Conservation (phyloP, 768 basidiomycete species). For the Pholiota molesta region DNA sequence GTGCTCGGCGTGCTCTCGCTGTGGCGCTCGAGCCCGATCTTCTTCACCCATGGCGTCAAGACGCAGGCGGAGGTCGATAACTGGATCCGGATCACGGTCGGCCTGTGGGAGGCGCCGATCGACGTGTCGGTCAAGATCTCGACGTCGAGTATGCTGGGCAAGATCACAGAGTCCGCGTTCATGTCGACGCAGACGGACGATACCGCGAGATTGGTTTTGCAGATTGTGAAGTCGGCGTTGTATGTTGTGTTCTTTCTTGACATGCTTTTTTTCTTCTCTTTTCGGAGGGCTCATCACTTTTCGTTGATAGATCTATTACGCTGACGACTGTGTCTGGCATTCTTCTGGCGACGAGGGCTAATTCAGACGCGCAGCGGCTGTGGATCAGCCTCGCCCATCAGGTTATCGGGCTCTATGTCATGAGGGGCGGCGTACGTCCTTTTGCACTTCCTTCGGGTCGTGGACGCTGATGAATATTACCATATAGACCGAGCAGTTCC, state of each 20-base stretch:
- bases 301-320: slow-evolving; percentile 38
- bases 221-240: slow-evolving; percentile 52
- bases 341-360: slow-evolving; percentile 59
- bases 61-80: slow-evolving; percentile 41
- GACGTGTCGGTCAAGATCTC: slow-evolving; percentile 71
- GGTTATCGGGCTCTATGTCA: slow-evolving; percentile 57
- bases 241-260: slow-evolving; percentile 29
- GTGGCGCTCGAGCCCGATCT: slow-evolving; percentile 61
- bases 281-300: neutral
- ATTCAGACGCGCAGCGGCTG: slow-evolving; percentile 64
- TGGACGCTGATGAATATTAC: neutral
- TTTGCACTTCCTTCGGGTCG: neutral
- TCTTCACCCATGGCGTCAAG: slow-evolving; percentile 50
- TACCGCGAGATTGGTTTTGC: slow-evolving; percentile 36
- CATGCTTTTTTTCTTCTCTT: neutral
- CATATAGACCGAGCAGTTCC: slow-evolving; percentile 44
- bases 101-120: slow-evolving; percentile 63
- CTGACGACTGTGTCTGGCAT: slow-evolving; percentile 57
- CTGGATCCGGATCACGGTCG: slow-evolving; percentile 51
- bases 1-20: slow-evolving; percentile 69
- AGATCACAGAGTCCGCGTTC: slow-evolving; percentile 3
- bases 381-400: slow-evolving; percentile 70
- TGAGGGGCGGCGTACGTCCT: slow-evolving; percentile 47
- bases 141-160: slow-evolving; percentile 51
- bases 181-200: slow-evolving; percentile 45